Evolutionary conservation across 2,329 filamentous ascomycete species (phyloP).

Genomic region (Stemphylium beticola): DNA sequence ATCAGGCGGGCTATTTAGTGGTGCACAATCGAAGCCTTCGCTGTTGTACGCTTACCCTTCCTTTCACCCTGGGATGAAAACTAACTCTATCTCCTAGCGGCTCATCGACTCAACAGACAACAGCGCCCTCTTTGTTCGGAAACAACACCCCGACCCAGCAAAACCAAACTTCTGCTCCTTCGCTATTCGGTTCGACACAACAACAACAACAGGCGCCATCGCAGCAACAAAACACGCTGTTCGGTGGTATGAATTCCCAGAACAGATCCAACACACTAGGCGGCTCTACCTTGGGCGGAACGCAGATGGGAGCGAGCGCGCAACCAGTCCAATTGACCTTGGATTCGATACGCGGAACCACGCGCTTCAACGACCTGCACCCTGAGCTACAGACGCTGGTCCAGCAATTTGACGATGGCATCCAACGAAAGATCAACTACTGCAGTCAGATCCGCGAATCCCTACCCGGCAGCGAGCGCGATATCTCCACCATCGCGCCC

Average conservation of each 20-base stretch:
- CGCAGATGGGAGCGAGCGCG: constrained; percentile 36
- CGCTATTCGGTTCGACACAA: constrained; percentile 40
- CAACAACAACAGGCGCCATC: constrained; percentile 36
- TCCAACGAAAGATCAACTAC: constrained; percentile 77
- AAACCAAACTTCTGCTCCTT: constrained; percentile 39
- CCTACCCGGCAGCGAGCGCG: constrained; percentile 66
- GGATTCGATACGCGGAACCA: constrained; percentile 80
- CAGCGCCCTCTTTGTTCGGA: constrained; percentile 40
- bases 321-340: constrained; percentile 40
- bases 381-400: constrained; percentile 82
- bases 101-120: constrained; percentile 40
- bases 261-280: constrained; percentile 35
- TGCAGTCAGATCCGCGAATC: constrained; percentile 76
- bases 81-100: constrained; percentile 44
- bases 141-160: constrained; percentile 35
- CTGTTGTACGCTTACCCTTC: constrained; percentile 44
- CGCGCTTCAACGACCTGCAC: constrained; percentile 88
- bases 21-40: constrained; percentile 41
- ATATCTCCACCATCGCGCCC: constrained; percentile 68
- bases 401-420: constrained; percentile 76
- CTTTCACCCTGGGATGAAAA: constrained; percentile 18
- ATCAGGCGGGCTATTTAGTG: constrained; percentile 44
- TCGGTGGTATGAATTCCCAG: constrained; percentile 42
- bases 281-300: constrained; percentile 28
- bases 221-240: constrained; percentile 41